Base-by-base conservation (phyloP, 371 early-diverging fungal genomes). In the Saksenaea vasiformis region DNA sequence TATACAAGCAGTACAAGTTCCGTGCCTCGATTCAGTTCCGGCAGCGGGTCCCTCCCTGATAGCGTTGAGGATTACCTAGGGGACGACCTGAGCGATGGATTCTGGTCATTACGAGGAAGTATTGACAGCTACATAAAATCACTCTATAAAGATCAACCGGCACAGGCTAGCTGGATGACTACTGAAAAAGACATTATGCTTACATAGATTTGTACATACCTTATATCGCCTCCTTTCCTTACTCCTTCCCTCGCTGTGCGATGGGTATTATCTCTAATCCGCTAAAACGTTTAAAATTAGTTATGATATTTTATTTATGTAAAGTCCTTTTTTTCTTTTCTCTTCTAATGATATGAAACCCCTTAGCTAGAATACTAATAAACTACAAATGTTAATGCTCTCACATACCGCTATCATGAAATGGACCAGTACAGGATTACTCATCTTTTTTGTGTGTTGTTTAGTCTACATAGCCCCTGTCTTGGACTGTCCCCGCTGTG, bases 61-160 rank as follows among this genome's bases (percentile, higher is more conserved):
- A 47, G 51, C 22, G 22, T 47, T 10, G 51, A 47, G 7, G 51
- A 47, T 22, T 47, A 22, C 22, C 51, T 47, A 10, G 51, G 51
- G 3, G 51, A 47, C 9, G 51, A 47, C 22, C 22, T 47, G 8
- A 47, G 51, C 22, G 51, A 47, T 47, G 51, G 51, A 19, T 47
- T 47, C 24, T 47, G 51, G 51, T 47, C 51, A 22, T 47, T 47
- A 47, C 51, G 51, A 47, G 51, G 51, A 7, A 47, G 51, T 47
- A 47, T 47, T 26, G 51, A 47, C 51, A 47, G 51, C 24, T 47
- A 47, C 51, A 47, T 47, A 47, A 47, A 22, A 22, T 47, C 51
- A 22, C n/a, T 47, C 19, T 47, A 47, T 10, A 47, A 47, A 22
- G 51, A 47, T 22, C n/a, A 10, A 22, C 51, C 51, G 5, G 22